These are phyloP conservation scores for Aspergillus sp. DNA, from an alignment of 2,329 filamentous ascomycete genomes.

Conservation along the genomic window DNA sequence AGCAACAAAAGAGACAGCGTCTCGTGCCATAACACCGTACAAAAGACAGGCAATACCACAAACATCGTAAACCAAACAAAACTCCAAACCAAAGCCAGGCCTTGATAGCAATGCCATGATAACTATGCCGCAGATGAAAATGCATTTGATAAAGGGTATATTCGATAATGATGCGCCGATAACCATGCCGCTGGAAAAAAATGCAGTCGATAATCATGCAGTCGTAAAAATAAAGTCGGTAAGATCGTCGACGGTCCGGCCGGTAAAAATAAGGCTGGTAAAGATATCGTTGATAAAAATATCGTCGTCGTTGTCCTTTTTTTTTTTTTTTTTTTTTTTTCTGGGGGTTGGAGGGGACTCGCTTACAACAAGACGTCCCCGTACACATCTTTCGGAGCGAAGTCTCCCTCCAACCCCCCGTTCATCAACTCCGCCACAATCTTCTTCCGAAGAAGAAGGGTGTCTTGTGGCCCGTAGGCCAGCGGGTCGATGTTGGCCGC, in stretches of 20 bases:
- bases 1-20: not conserved
- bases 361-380: constrained; percentile 26
- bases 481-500: constrained; percentile 46
- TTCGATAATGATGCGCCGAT: not conserved
- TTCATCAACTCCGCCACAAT: constrained; percentile 51
- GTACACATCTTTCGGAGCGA: constrained; percentile 29
- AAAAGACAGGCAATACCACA: not conserved
- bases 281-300: not conserved
- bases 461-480: constrained; percentile 42
- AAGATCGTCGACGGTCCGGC: not conserved
- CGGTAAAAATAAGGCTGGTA: no score
- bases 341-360: no score
- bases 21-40: not conserved
- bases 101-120: not conserved
- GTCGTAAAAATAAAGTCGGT: not conserved
- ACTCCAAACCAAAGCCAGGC: not conserved
- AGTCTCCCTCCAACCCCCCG: constrained; percentile 45
- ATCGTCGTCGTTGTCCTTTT: not conserved
- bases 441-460: constrained; percentile 42
- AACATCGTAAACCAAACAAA: not conserved
- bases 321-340: not conserved
- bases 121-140: not conserved
- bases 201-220: not conserved
- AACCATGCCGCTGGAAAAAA: not conserved
- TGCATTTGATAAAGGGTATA: not conserved